These are phyloP conservation scores for Westerdykella ornata DNA, from an alignment of 2,329 filamentous ascomycete species.

Conservation along the genomic window DNA sequence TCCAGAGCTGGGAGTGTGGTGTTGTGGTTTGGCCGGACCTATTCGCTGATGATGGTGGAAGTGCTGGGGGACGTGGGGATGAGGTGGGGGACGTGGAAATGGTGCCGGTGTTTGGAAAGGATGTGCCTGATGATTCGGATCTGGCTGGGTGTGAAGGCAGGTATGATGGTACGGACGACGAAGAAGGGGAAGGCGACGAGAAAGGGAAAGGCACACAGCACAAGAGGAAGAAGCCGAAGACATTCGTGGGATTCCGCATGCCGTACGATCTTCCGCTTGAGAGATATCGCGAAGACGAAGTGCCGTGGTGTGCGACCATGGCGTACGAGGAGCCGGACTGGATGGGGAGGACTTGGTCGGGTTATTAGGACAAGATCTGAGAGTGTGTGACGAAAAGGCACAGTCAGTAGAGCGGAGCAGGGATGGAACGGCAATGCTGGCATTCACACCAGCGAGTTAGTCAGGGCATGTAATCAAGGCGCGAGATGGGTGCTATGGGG, in stretches of 20 bases:
- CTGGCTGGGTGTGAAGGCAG: slow-evolving; percentile 7
- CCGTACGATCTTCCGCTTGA: slow-evolving; percentile 76
- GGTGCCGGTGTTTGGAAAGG: slow-evolving; percentile 60
- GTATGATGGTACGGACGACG: slow-evolving; percentile 11
- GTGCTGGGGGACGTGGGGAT: slow-evolving; percentile 17
- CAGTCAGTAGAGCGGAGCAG: too few species aligned
- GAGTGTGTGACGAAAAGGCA: too few species aligned
- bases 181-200: slow-evolving; percentile 6
- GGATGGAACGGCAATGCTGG: too few species aligned
- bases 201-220: slow-evolving; percentile 9
- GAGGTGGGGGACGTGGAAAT: slow-evolving; percentile 17
- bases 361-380: slow-evolving; percentile 3
- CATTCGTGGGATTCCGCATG: slow-evolving; percentile 63
- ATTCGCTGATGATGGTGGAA: slow-evolving; percentile 20
- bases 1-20: slow-evolving; percentile 78
- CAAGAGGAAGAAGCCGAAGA: slow-evolving; percentile 9
- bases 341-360: slow-evolving; percentile 42
- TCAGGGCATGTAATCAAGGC: too few species aligned
- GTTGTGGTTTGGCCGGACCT: slow-evolving; percentile 73
- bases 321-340: slow-evolving; percentile 57
- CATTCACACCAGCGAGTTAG: too few species aligned
- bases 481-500: too few species aligned
- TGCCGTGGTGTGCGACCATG: slow-evolving; percentile 69
- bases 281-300: slow-evolving; percentile 55
- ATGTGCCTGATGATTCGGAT: slow-evolving; percentile 41